Evolutionary conservation across 345 rosid species (phyloP).

Genomic region (Heritiera fomes): DNA sequence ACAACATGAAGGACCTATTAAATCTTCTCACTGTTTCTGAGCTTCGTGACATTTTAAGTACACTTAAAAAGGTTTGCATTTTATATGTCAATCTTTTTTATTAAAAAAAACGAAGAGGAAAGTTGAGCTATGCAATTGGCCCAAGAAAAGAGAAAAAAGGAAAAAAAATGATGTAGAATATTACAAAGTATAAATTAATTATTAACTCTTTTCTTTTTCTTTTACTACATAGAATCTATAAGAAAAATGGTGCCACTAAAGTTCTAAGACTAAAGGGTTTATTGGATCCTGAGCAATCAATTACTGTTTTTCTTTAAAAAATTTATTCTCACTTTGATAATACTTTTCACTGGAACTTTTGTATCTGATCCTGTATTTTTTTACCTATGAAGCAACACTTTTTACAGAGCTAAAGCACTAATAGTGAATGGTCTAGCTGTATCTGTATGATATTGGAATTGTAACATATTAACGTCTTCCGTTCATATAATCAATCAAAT

Average conservation of each 20-base stretch:
- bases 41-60: conserved; percentile 63
- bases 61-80: conserved; percentile 54
- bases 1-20: conserved; percentile 51
- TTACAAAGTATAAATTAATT: background rate
- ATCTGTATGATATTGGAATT: background rate
- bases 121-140: background rate
- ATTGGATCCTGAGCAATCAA: conserved; percentile 12
- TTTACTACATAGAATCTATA: background rate
- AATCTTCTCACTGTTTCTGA: conserved; percentile 60
- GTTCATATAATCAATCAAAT: background rate
- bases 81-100: conserved; percentile 1
- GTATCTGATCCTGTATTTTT: background rate
- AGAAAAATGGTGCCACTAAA: conserved; percentile 3
- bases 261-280: background rate
- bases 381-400: background rate
- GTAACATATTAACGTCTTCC: background rate
- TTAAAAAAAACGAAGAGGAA: background rate
- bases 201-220: background rate
- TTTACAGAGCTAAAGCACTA: background rate
- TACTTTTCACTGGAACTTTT: background rate
- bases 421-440: background rate
- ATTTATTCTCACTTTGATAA: background rate
- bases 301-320: background rate
- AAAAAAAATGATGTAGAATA: background rate
- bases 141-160: background rate